phyloP scores from a whole-genome alignment of 768 basidiomycete species.

The Naganishia randhawae region DNA sequence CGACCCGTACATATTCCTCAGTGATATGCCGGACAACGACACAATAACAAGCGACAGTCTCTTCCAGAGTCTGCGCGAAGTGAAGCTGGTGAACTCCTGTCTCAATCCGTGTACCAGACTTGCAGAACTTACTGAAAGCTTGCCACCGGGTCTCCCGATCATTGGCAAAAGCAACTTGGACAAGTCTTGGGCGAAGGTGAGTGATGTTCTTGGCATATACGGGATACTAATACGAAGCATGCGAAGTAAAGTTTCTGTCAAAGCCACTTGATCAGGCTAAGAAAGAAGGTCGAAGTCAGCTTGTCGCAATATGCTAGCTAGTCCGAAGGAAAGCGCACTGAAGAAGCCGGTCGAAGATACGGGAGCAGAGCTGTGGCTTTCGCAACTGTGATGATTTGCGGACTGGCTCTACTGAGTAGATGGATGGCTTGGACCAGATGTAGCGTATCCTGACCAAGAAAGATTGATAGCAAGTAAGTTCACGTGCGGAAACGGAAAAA shows the following conservation, averaged over 20 bases:
- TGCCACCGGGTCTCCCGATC: constrained; percentile 61
- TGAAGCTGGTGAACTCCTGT: neutral
- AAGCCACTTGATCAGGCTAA: constrained; percentile 75
- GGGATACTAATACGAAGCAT: constrained; percentile 82
- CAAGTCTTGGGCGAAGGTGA: constrained; percentile 81
- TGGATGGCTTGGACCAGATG: constrained; percentile 67
- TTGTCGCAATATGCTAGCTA: neutral
- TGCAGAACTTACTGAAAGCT: constrained; percentile 58
- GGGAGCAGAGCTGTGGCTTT: constrained; percentile 83
- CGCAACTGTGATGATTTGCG: constrained; percentile 72
- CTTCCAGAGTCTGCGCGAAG: constrained; percentile 69
- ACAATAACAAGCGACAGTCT: constrained; percentile 88
- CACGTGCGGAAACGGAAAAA: neutral
- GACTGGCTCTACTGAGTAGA: constrained; percentile 75
- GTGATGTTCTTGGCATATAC: constrained; percentile 81
- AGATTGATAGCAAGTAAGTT: neutral
- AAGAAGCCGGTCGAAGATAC: constrained; percentile 57
- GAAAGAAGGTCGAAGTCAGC: constrained; percentile 22
- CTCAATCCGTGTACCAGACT: neutral
- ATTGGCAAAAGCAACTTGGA: constrained; percentile 78
- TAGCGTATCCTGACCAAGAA: constrained; percentile 14
- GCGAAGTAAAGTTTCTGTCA: constrained; percentile 79
- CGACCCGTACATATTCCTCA: constrained; percentile 72
- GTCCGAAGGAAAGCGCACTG: neutral
- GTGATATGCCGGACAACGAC: constrained; percentile 78